phyloP scores from a whole-genome alignment of 805 yeast genomes.

The Saccharomycopsis synnaedendra region DNA sequence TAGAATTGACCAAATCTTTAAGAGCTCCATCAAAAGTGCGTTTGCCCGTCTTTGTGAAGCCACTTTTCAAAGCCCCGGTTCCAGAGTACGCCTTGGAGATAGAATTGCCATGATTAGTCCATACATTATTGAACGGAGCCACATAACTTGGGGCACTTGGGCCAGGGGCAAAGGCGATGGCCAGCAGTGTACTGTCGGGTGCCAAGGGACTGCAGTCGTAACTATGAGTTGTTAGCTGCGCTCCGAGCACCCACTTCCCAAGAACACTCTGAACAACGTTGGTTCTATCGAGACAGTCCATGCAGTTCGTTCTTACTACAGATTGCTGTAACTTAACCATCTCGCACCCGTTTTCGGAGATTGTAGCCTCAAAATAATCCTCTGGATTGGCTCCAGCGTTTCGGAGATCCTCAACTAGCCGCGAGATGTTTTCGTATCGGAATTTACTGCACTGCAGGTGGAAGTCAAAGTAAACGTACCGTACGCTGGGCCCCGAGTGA shows the following conservation, averaged over 20 bases:
- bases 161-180: neutral
- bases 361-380: slow-evolving; percentile 45
- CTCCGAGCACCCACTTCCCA: slow-evolving; percentile 10
- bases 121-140: slow-evolving; percentile 62
- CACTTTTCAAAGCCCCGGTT: slow-evolving; percentile 94
- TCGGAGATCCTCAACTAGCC: slow-evolving; percentile 57
- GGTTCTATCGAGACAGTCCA: slow-evolving; percentile 97
- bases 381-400: slow-evolving; percentile 50
- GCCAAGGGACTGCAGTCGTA: neutral
- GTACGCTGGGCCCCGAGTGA: slow-evolving; percentile 23
- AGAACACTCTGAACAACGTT: slow-evolving; percentile 52
- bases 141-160: neutral
- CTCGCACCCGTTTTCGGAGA: neutral
- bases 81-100: slow-evolving; percentile 88
- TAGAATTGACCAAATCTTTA: slow-evolving; percentile 72
- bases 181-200: too few relatives aligned
- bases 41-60: slow-evolving; percentile 87
- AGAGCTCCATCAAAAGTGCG: slow-evolving; percentile 82
- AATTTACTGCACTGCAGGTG: slow-evolving; percentile 92
- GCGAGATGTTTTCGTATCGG: slow-evolving; percentile 84
- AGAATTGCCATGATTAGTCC: slow-evolving; percentile 98
- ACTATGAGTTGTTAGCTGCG: neutral
- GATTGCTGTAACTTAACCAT: too few relatives aligned
- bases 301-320: slow-evolving; percentile 70
- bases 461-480: slow-evolving; percentile 88